Base-by-base conservation (phyloP, 2,329 filamentous ascomycete species). In the Penicillium sp. region DNA sequence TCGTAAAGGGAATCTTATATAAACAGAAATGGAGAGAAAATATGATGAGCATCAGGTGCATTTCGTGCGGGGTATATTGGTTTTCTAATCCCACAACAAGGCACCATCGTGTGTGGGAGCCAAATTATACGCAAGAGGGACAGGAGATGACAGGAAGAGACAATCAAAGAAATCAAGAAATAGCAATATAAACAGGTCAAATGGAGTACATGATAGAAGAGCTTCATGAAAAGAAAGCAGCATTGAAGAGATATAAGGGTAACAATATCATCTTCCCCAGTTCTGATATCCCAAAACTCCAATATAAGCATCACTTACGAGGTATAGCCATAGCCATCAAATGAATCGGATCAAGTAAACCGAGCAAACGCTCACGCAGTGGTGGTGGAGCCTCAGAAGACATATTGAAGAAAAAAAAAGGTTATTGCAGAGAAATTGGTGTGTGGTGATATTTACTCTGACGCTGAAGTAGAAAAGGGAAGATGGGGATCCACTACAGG, bases 311-410 rank as follows among this genome's bases (percentile, higher is more conserved):
- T 22, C 22, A 70, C 72, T 67, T 67, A 75, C 73, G 67, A 24
- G 67, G 67, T 61, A 74, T 70, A 4, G 72, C 72, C 64, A 60
- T 68, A 4, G 58, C 37, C 61, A 74, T 63, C 44, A 75, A 60
- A 4, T 56, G n/a, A 6, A 66, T 68, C 5, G 73, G 73, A n/a
- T 72, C 72, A 5, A 70, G 24, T 22, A 75, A 55, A 19, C 53
- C 54, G 3, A 47, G 45, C 35, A 74, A 30, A 55, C 70, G 69
- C 59, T 69, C 55, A 7, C 35, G 24, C 12, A 69, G 53, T 15
- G 66, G 62, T 13, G 65, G 67, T 13, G 61, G 54, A 26, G n/a
- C 17, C 10, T 65, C 64, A 9, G 58, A 53, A 13, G 64, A 62
- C 63, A 64, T 67, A 1, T 15, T 53, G 42, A 10, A 44, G 8